Evolutionary conservation across 1,139 yeast genomes (phyloP), one percentile per base, ranked within the genome.

Genomic region (Sugiyamaella pinicola): DNA sequence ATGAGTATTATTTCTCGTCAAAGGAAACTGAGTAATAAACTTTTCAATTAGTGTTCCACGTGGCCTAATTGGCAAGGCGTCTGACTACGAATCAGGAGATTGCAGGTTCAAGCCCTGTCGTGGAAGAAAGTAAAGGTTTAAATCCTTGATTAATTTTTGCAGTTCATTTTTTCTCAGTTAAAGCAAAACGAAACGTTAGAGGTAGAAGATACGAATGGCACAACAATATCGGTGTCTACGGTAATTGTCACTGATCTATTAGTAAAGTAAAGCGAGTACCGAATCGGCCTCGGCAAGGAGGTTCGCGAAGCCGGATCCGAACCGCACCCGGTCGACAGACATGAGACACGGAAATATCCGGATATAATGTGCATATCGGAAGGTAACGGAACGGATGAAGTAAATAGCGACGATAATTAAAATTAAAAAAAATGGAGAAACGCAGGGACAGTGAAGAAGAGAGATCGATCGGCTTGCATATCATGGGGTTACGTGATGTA

Each of bases 1-100:
- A n/a, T n/a, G n/a, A n/a, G n/a, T n/a, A n/a, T n/a, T n/a, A n/a
- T n/a, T n/a, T n/a, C n/a, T n/a, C n/a, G n/a, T n/a, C n/a, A n/a
- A n/a, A n/a, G n/a, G n/a, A n/a, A n/a, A n/a, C 9, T 26, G 37
- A 33, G 37, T 33, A 6, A 6, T 10, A 26, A 10, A 26, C 6
- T 38, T 18, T n/a, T 24, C 43, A 24, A 22, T 13, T n/a, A 39
- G n/a, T 3, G 46, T 42, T 42, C 46, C 46, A 42, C 46, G 46
- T 42, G 46, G 46, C 46, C 46, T 42, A 42, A 42, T 42, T 42
- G 46, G 46, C 46, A 42, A 42, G 46, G 46, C 46, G 46, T 42
- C 46, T 42, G 46, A 42, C 46, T 42, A 42, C 46, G 46, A 42
- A 42, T 42, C 46, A 42, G 46, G 46, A 42, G 46, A 42, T 42